phyloP scores from a whole-genome alignment of 2,329 filamentous ascomycete genomes.

The Aspergillus thermomutatus region DNA sequence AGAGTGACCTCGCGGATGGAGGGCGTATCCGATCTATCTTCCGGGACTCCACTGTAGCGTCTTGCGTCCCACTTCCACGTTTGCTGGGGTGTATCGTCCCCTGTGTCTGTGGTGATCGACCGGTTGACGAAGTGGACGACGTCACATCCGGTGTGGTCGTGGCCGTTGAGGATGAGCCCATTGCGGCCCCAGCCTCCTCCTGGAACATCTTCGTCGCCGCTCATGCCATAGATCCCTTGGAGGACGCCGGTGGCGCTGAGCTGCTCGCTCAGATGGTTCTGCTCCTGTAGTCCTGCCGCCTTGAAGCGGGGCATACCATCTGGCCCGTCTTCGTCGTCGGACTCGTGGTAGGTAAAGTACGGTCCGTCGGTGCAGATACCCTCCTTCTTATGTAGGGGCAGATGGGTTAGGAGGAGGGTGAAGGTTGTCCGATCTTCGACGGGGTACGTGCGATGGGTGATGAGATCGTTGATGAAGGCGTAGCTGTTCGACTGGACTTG shows the following conservation, averaged over 20 bases:
- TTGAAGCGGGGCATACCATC: constrained; percentile 34
- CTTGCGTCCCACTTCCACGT: constrained; percentile 36
- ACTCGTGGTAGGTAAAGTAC: constrained; percentile 73
- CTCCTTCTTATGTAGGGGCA: constrained; percentile 78
- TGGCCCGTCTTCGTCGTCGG: constrained; percentile 61
- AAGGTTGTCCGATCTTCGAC: constrained; percentile 64
- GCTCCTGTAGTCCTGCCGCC: constrained; percentile 64
- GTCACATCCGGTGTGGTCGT: constrained; percentile 94
- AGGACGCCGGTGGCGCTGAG: constrained; percentile 69
- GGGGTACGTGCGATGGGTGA: constrained; percentile 53
- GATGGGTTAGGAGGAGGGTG: constrained; percentile 85
- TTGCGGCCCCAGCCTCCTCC: constrained; percentile 63
- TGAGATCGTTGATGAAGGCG: constrained; percentile 62
- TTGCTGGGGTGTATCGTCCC: constrained; percentile 1
- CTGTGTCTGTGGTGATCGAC: constrained; percentile 20
- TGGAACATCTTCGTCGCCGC: constrained; percentile 56
- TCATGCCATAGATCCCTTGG: constrained; percentile 79
- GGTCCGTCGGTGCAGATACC: constrained; percentile 83
- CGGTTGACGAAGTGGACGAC: constrained; percentile 78
- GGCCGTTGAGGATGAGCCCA: constrained; percentile 83
- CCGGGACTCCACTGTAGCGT: constrained; percentile 21
- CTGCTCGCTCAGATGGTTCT: constrained; percentile 79
- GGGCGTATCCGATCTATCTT: constrained; percentile 9
- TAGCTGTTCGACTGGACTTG: constrained; percentile 75
- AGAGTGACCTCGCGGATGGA: constrained; percentile 84